Conservation (phyloP, 805 yeast genomes). For the Tetrapisispora iriomotensis region DNA sequence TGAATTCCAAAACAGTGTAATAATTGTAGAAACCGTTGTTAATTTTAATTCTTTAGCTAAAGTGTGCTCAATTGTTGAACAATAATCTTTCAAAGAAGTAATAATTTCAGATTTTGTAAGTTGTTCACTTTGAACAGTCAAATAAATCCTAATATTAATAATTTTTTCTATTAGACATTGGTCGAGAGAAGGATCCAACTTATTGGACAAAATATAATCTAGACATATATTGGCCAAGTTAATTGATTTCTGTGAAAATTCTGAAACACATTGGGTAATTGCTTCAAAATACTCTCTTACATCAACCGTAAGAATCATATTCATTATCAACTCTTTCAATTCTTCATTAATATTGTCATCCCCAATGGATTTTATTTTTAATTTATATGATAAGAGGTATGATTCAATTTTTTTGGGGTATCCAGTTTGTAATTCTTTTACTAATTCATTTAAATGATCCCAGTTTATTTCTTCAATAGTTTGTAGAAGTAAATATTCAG, state of each 20-base stretch:
- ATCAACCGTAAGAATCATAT: conserved; percentile 28
- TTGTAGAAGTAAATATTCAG: conserved; percentile 2
- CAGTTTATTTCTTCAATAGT: neutral
- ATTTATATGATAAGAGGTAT: conserved; percentile 22
- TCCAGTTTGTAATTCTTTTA: conserved; percentile 16
- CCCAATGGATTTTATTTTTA: conserved; percentile 11
- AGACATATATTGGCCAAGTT: conserved; percentile 26
- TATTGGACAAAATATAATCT: conserved; percentile 29
- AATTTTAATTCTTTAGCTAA: conserved; percentile 21
- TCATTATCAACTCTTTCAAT: conserved; percentile 28
- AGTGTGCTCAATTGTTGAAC: conserved; percentile 23
- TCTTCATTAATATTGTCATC: conserved; percentile 5
- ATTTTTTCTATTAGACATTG: conserved; percentile 22
- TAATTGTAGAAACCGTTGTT: conserved; percentile 25
- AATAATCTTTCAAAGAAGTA: conserved; percentile 14
- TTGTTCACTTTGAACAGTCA: conserved; percentile 20
- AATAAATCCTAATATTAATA: conserved; percentile 20
- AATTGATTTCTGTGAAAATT: conserved; percentile 20
- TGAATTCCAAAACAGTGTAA: conserved; percentile 33
- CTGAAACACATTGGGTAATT: conserved; percentile 22
- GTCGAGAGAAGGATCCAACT: conserved; percentile 20
- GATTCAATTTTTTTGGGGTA: conserved; percentile 26
- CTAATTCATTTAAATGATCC: neutral
- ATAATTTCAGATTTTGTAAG: conserved; percentile 16
- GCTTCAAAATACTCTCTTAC: conserved; percentile 15